Evolutionary conservation across 495 filamentous ascomycete genomes (phyloP), one percentile per base, ranked within the genome.

Genomic region (Lasiosphaeriaceae sp.): DNA sequence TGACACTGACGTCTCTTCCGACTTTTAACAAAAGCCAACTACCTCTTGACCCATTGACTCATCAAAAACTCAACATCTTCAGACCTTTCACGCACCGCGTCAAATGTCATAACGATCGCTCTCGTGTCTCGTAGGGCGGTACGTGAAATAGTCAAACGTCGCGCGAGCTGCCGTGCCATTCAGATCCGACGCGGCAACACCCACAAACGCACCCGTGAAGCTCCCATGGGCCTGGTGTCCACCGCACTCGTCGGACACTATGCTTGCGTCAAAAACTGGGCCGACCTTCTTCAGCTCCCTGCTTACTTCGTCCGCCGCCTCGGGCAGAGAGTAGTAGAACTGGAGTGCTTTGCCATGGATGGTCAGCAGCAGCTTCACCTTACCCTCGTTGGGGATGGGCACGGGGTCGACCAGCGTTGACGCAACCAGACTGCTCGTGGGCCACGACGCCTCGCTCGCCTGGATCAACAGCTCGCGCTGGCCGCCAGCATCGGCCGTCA

Each of bases 181-280:
- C 34, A 80, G n/a, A 60, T 82, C 80, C 11, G 75, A 80, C 21
- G 74, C 76, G 12, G 80, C 80, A 47, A 83, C 60, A 0, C 80
- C 80, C 8, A 82, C 77, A 62, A 83, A 82, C 17, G 80, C 79
- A 0, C 80, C 80, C 21, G 80, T 83, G 54, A 83, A 83, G 57
- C 80, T 83, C 6, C 80, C 80, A 56, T 81, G 77, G 4, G 65
- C 71, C 60, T 77, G 77, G 52, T 83, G 80, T 0, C 80, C 80
- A 21, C 80, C 80, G 41, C 80, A 83, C 66, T 83, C 80, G 54
- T 83, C 80, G 1, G 70, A 77, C 9, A 82, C 59, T 45, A 83
- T 78, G 45, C 74, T 77, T 1, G 78, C 80, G 61, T 82, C 79
- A 47, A 76, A 75, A 7, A 78, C 72, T 0, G 74, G 77, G 0